Evolutionary conservation across 208 protist species (phyloP).

Genomic region (Acanthamoeba lenticulata): DNA sequence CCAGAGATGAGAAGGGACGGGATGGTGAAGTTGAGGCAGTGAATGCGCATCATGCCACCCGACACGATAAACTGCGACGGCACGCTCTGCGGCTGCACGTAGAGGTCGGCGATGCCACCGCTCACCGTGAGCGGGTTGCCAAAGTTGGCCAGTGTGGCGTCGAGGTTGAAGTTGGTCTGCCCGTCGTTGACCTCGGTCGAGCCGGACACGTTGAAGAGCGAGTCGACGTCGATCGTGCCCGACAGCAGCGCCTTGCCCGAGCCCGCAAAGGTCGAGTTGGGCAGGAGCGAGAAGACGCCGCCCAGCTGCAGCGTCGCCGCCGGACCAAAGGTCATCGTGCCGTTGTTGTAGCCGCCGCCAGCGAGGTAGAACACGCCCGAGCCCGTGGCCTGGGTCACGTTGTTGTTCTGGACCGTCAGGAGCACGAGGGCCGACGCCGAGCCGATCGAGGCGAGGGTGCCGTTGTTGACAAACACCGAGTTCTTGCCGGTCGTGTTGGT

Average conservation of each 20-base stretch:
- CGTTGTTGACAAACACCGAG: slow-evolving; percentile 58
- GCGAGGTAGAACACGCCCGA: background rate
- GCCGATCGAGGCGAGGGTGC: background rate
- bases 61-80: slow-evolving; percentile 55
- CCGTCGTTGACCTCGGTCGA: slow-evolving; percentile 24
- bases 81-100: background rate
- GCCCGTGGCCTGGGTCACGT: background rate
- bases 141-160: slow-evolving; percentile 40
- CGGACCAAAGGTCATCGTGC: slow-evolving; percentile 7
- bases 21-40: slow-evolving; percentile 60
- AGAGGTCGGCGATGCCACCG: slow-evolving; percentile 49
- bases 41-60: slow-evolving; percentile 36
- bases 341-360: slow-evolving; percentile 62
- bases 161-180: slow-evolving; percentile 49
- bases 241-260: slow-evolving; percentile 22
- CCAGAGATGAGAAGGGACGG: slow-evolving; percentile 13
- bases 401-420: slow-evolving; percentile 24
- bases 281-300: background rate
- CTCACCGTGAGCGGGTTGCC: slow-evolving; percentile 60
- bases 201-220: slow-evolving; percentile 41
- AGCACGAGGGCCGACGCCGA: background rate
- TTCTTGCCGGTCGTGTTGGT: background rate
- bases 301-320: background rate
- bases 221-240: slow-evolving; percentile 43
- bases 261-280: slow-evolving; percentile 19